Evolutionary conservation across 2,329 filamentous ascomycete species (phyloP), one percentile per base, ranked within the genome.

Genomic region (Shiraia sp.): DNA sequence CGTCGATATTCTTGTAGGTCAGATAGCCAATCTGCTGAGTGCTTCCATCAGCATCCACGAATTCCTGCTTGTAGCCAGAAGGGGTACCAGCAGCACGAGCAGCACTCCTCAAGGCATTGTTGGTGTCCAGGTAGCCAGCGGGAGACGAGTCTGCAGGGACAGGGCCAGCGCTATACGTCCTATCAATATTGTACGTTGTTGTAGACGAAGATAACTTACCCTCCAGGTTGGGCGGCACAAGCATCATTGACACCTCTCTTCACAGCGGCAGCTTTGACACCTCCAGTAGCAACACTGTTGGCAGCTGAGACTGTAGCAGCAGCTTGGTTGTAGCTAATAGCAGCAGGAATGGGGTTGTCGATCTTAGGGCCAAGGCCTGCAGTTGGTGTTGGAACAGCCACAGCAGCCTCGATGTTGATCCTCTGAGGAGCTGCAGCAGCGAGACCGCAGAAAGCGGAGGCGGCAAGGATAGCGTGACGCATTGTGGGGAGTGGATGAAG

Each of bases 391-490:
- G 64, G 50, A 5, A 69, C 64, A 9, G 62, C 57, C 22, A 59
- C 38, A 45, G 69, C 61, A 34, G 71, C 63, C 25, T 66, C 64
- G 24, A 70, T 61, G 42, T 74, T 63, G 35, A 74, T 69, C 6
- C 53, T 45, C 42, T 59, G 48, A 36, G 59, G 57, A 36, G 54
- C 47, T 28, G 57, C 55, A 29, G 51, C 49, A 13, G 47, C 51
- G 33, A 59, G 45, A 26, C 51, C 49, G 32, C 35, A 45, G n/a
- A 59, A 34, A 33, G 45, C 53, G 36, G 56, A 54, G 34, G 46
- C 44, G 37, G 47, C 42, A 31, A 56, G 27, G 15, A 54, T 19
- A 24, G 47, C 36, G 46, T 55, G 54, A 47, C 56, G 56, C 57
- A 63, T 63, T 7, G 54, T 55, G 49, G 47, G 41, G 32, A 24